Percentiles rank a stretch among this genome's conserved stretches.
Evolutionary conservation across 2,329 filamentous ascomycete genomes (phyloP).

Genomic region (Dendrostoma leiphaemia): DNA sequence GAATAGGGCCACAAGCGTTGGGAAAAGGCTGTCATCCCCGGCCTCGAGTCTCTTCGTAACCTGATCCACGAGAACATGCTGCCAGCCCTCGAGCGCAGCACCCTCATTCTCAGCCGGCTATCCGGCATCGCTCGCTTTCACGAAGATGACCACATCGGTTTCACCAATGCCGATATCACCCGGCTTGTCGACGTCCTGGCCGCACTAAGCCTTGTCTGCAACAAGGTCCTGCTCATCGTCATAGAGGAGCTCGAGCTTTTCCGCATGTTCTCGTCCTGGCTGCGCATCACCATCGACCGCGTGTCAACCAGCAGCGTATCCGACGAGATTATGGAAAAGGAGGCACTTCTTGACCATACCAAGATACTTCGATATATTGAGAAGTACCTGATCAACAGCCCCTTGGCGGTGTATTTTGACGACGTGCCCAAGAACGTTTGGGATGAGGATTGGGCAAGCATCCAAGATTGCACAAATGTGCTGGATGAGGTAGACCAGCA

Average conservation of each 20-base stretch:
- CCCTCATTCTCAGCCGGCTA: slow-evolving; percentile 77
- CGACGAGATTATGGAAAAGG: slow-evolving; percentile 75
- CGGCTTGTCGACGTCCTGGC: slow-evolving; percentile 69
- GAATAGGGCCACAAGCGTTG: slow-evolving; percentile 83
- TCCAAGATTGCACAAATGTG: slow-evolving; percentile 44
- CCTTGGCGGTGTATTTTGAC: slow-evolving; percentile 60
- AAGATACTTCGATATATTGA: slow-evolving; percentile 78
- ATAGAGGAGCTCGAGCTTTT: slow-evolving; percentile 80
- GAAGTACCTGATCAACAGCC: slow-evolving; percentile 64
- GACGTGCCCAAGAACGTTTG: slow-evolving; percentile 41
- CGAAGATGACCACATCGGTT: slow-evolving; percentile 64
- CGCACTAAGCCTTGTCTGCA: slow-evolving; percentile 71
- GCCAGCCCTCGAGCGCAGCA: slow-evolving; percentile 80
- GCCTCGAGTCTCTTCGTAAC: slow-evolving; percentile 73
- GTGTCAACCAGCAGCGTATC: slow-evolving; percentile 62
- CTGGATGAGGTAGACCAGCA: slow-evolving; percentile 50
- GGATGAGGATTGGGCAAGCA: slow-evolving; percentile 8
- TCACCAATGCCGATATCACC: slow-evolving; percentile 61
- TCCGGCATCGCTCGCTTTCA: slow-evolving; percentile 82
- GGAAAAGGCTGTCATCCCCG: slow-evolving; percentile 81
- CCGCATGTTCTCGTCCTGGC: slow-evolving; percentile 75
- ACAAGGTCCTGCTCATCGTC: slow-evolving; percentile 68
- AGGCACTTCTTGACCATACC: slow-evolving; percentile 70
- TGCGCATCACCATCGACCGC: slow-evolving; percentile 78
- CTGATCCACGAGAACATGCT: slow-evolving; percentile 86